Evolutionary conservation across 345 rosid species (phyloP).

Genomic region (Lagerstroemia speciosa): DNA sequence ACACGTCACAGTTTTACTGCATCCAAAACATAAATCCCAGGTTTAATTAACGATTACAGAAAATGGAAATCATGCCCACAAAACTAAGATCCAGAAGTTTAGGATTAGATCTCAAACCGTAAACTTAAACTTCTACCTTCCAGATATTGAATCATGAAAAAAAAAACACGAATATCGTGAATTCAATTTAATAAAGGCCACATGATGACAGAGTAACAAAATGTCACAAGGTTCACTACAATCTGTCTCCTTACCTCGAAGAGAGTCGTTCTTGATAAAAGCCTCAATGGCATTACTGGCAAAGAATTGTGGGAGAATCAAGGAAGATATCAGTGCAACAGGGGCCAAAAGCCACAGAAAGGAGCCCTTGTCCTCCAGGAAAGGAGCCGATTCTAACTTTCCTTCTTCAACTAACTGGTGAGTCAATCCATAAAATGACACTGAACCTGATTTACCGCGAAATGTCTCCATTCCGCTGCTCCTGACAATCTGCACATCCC

Average conservation of each 20-base stretch:
- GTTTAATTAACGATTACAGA: no score
- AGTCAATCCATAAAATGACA: conserved; percentile 65
- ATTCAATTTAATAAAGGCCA: not conserved
- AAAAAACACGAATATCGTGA: not conserved
- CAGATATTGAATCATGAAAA: not conserved
- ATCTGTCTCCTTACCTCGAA: conserved; percentile 24
- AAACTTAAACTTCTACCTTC: not conserved
- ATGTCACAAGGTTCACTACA: not conserved
- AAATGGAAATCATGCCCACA: not conserved
- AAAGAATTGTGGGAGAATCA: conserved; percentile 71
- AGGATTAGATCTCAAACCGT: no score
- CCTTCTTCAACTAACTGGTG: conserved; percentile 72
- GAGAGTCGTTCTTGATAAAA: conserved; percentile 38
- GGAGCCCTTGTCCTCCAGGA: conserved; percentile 52
- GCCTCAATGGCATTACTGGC: conserved; percentile 44
- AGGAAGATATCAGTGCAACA: conserved; percentile 41
- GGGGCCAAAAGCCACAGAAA: conserved; percentile 76
- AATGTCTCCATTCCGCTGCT: conserved; percentile 45
- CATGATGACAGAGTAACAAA: not conserved
- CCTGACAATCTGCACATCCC: conserved; percentile 14
- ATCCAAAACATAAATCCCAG: not conserved
- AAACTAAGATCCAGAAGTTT: not conserved
- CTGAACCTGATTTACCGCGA: conserved; percentile 72
- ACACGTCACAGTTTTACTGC: not conserved
- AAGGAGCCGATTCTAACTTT: conserved; percentile 58